Base-by-base conservation (phyloP, 2,329 filamentous ascomycete species). In the Dichotomopilus funicola region DNA sequence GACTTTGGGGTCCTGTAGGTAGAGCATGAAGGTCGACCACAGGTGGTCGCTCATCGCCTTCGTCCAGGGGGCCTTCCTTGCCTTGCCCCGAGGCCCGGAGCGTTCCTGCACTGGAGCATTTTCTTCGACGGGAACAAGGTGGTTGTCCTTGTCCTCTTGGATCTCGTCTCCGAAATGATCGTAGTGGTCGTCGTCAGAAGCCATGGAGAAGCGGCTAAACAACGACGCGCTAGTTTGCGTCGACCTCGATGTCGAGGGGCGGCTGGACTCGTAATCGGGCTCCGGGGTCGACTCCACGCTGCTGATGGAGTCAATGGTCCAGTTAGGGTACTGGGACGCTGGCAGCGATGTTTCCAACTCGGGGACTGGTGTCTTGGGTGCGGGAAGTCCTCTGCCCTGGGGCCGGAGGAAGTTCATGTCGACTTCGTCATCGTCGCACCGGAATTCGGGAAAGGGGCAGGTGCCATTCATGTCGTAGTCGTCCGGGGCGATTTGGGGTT, bases 1-100 rank as follows among this genome's bases (percentile, higher is more conserved):
- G 2, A 86, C 82, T 49, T 81, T 82, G 46, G 84, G 83, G 62
- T 87, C 84, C 65, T 85, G 80, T 42, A 87, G 71, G 62, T 87
- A 87, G 51, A 83, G 71, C 56, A 79, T 71, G 64, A 86, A 87
- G 1, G 80, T 85, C 5, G 79, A 76, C 84, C 84, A 87, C 8
- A 87, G 69, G 62, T 87, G 84, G 10, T 79, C 73, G 69, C 75
- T 82, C 81, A 87, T 86, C 13, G 80, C 76, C 58, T 78, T 79
- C 4, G 82, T 85, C 84, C 84, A 87, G 0, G 76, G 77, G 0
- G 79, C 79, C 65, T 78, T 82, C 56, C 79, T 72, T 37, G 69
- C 63, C 54, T 71, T 72, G 12, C 47, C 47, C 12, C 54, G 59
- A 19, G 35, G 49, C 33, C 48, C 57, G 31, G 44, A 31, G 4